These are phyloP conservation scores for Diphasiastrum complanatum DNA, from an alignment of 83 land plant genomes.

Conservation along the genomic window DNA sequence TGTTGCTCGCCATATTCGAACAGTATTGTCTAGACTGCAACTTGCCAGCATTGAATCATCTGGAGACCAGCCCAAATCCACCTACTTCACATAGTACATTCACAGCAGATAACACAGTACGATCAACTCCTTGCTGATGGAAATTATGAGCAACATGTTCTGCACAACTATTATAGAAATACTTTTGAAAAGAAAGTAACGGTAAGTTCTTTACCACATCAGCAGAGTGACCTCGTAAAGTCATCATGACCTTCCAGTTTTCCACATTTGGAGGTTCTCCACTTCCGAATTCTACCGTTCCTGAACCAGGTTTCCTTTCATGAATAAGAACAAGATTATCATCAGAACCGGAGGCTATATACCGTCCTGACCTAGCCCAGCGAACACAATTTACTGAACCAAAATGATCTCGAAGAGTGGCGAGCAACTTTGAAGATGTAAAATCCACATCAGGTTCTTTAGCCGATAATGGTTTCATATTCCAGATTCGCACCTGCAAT, in stretches of 20 bases:
- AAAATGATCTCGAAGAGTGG: slow-evolving; percentile 7
- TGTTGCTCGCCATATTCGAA: slow-evolving; percentile 4
- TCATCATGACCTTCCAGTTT: slow-evolving; percentile 4
- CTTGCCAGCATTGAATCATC: slow-evolving; percentile 15
- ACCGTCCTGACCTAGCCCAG: slow-evolving; percentile 9
- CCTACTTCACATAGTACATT: slow-evolving; percentile 10
- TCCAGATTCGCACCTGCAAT: slow-evolving; percentile 10
- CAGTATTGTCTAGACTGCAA: slow-evolving; percentile 16
- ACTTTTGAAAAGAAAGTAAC: too few species aligned
- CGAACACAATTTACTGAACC: slow-evolving; percentile 14
- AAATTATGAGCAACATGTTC: too few species aligned
- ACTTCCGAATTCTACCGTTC: slow-evolving; percentile 9
- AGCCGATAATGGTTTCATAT: neutral
- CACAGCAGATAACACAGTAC: too few species aligned
- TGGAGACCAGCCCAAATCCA: slow-evolving; percentile 18
- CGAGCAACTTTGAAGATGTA: neutral
- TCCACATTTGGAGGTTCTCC: slow-evolving; percentile 7
- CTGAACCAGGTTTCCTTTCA: slow-evolving; percentile 5
- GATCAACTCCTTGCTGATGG: too few species aligned
- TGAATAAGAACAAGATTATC: neutral
- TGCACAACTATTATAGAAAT: too few species aligned
- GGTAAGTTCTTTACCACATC: slow-evolving; percentile 3
- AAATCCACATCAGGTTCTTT: slow-evolving; percentile 1
- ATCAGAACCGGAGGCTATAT: slow-evolving; percentile 10
- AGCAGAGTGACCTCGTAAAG: slow-evolving; percentile 11